Percentiles rank a stretch among this genome's conserved stretches.
Evolutionary conservation across 768 basidiomycete species (phyloP).

Genomic region (Stropharia rugosoannulata): DNA sequence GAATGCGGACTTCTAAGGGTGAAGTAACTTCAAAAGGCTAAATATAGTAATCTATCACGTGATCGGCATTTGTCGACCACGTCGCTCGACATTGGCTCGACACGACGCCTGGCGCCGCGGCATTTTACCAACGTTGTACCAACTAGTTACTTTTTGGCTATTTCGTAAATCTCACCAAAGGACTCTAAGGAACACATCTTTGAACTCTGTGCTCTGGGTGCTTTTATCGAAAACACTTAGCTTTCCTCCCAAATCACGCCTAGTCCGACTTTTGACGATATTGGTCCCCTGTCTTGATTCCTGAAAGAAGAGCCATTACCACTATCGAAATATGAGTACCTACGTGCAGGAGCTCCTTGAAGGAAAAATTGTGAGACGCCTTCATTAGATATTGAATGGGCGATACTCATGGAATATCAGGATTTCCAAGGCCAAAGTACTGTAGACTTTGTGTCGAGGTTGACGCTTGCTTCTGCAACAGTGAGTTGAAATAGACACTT

Average conservation of each 20-base stretch:
- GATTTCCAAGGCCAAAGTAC: conserved; percentile 63
- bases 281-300: background rate
- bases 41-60: no score
- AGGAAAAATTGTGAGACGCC: background rate
- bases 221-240: no score
- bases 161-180: background rate
- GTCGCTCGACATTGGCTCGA: no score
- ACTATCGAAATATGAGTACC: background rate
- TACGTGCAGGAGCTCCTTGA: background rate
- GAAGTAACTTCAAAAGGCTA: no score
- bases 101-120: no score
- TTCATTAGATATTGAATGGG: background rate
- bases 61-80: no score
- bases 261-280: background rate
- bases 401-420: conserved; percentile 25
- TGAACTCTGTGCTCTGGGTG: background rate
- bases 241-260: no score
- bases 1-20: no score
- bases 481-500: conserved; percentile 30
- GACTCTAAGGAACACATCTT: background rate
- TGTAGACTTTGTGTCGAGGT: conserved; percentile 45
- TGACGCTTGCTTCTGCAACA: conserved; percentile 43
- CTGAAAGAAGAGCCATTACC: background rate
- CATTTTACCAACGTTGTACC: no score
- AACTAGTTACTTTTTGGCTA: no score